Percentiles rank a stretch among this genome's conserved stretches.
Conservation (phyloP, 2,329 filamentous ascomycete species). For the Epichloe festucae region DNA sequence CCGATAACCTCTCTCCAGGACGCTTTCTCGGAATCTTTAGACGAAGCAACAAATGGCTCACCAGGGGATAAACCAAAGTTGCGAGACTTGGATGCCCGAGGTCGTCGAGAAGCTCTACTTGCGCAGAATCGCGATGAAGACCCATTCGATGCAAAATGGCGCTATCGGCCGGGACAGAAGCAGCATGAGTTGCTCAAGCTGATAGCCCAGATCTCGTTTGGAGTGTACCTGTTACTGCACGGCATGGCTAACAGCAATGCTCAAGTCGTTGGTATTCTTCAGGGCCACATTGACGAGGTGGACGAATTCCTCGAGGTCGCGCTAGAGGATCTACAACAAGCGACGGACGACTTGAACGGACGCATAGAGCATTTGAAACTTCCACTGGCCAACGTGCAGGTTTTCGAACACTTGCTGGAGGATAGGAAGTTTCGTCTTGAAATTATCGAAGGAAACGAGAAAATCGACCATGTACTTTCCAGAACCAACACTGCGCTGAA, state of each 20-base stretch:
- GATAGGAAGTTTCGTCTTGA: constrained; percentile 71
- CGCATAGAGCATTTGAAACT: constrained; percentile 69
- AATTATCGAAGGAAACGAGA: constrained; percentile 77
- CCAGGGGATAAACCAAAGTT: constrained; percentile 36
- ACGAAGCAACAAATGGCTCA: constrained; percentile 49
- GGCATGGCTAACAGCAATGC: constrained; percentile 77
- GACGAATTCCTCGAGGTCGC: constrained; percentile 82
- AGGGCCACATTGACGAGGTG: constrained; percentile 85
- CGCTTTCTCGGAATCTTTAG: constrained; percentile 71
- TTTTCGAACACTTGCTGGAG: constrained; percentile 80
- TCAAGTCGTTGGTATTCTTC: constrained; percentile 79
- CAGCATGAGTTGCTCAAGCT: constrained; percentile 86
- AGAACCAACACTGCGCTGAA: constrained; percentile 64
- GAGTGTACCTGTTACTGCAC: constrained; percentile 75
- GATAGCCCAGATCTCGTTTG: constrained; percentile 84
- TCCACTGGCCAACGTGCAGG: constrained; percentile 67
- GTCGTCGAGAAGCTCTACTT: constrained; percentile 53
- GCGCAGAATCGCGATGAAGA: constrained; percentile 55
- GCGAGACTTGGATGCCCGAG: constrained; percentile 42
- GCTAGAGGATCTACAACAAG: constrained; percentile 70
- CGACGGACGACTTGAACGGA: constrained; percentile 64
- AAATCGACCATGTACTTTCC: constrained; percentile 80
- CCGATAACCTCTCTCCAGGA: constrained; percentile 66
- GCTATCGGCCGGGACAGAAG: constrained; percentile 58
- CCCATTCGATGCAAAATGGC: constrained; percentile 63